These are phyloP conservation scores for Plasmodium reichenowi DNA, from an alignment of 169 alveolate genomes.

Conservation along the genomic window DNA sequence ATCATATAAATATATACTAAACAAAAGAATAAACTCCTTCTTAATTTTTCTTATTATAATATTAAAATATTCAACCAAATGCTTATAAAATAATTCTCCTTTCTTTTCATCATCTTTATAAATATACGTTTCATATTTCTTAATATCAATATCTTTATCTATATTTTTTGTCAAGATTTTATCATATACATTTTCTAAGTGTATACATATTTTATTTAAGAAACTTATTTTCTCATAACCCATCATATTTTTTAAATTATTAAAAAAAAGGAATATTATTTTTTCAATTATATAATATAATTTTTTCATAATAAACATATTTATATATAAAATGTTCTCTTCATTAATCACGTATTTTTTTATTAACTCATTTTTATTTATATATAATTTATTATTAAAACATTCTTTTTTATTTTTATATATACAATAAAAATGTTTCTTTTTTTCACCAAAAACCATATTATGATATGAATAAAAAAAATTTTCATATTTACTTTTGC, in stretches of 20 bases:
- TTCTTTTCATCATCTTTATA: conserved; percentile 5
- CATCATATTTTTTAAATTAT: conserved; percentile 47
- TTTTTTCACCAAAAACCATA: conserved; percentile 3
- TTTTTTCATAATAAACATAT: conserved; percentile 16
- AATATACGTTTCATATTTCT: conserved; percentile 55
- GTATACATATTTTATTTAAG: conserved; percentile 51
- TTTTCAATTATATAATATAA: conserved; percentile 14
- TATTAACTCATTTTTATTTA: background rate
- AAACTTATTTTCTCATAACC: conserved; percentile 64
- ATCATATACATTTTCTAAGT: conserved; percentile 8
- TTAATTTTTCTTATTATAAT: conserved; percentile 22
- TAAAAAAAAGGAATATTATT: conserved; percentile 29
- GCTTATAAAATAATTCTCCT: background rate
- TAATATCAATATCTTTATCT: background rate
- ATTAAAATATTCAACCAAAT: conserved; percentile 20
- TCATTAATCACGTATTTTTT: background rate
- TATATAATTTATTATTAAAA: background rate
- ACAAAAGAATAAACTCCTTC: conserved; percentile 31
- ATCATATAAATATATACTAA: conserved; percentile 61
- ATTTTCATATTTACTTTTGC: background rate
- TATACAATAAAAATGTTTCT: background rate
- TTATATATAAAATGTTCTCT: conserved; percentile 19
- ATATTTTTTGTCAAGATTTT: conserved; percentile 29
- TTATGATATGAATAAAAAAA: conserved; percentile 25
- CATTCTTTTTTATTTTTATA: background rate